Conservation (phyloP, 345 rosid species). For the Citrus hindsii region DNA sequence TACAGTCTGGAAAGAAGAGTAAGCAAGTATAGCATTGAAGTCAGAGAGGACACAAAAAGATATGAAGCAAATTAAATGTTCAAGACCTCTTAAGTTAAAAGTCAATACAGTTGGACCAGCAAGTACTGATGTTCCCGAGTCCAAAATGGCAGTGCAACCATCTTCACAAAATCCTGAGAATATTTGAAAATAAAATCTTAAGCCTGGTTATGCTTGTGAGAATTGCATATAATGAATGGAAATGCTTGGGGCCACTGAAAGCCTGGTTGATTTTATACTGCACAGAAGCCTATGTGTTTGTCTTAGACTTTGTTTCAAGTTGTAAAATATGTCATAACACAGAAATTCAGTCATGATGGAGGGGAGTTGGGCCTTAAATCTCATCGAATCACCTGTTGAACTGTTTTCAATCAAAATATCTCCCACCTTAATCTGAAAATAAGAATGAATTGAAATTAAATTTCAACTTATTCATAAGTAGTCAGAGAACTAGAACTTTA, state of each 20-base stretch:
- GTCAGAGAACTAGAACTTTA: neutral
- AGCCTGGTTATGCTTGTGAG: neutral
- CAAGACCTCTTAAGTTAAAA: neutral
- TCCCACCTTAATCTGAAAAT: constrained; percentile 43
- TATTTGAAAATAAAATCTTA: constrained; percentile 1
- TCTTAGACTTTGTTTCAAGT: neutral
- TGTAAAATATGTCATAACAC: neutral
- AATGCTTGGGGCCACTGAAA: neutral
- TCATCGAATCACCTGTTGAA: constrained; percentile 41
- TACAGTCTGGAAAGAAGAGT: constrained; percentile 29
- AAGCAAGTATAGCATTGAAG: constrained; percentile 3
- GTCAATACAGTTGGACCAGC: constrained; percentile 62
- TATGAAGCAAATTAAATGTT: neutral
- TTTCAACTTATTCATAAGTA: neutral
- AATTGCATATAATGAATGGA: neutral
- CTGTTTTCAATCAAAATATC: constrained; percentile 35
- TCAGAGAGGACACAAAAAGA: neutral
- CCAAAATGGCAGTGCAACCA: constrained; percentile 53
- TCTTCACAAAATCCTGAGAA: constrained; percentile 42
- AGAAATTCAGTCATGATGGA: neutral
- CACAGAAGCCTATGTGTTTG: neutral
- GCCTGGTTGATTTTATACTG: neutral
- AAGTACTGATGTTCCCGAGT: constrained; percentile 48
- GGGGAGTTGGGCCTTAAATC: neutral
- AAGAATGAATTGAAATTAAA: neutral